Conservation (phyloP, 495 filamentous ascomycete genomes). For the Chlorociboria aeruginascens region DNA sequence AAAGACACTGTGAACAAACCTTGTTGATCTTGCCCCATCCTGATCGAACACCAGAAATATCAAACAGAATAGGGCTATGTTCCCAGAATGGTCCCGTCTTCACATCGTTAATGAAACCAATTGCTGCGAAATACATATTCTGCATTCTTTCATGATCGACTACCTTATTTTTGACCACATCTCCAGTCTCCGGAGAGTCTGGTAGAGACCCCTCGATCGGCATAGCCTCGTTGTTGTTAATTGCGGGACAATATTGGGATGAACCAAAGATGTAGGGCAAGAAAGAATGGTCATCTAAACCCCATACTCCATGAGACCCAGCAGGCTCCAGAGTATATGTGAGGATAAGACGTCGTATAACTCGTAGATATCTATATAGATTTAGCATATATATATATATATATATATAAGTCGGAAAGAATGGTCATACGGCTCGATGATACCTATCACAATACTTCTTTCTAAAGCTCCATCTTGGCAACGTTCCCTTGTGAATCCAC, state of each 20-base stretch:
- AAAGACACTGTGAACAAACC: conserved; percentile 29
- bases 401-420: conserved; percentile 6
- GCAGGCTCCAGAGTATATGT: conserved; percentile 95
- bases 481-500: conserved; percentile 50
- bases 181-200: conserved; percentile 55
- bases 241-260: conserved; percentile 70
- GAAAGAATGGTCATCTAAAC: conserved; percentile 93
- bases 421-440: conserved; percentile 65
- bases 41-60: conserved; percentile 78
- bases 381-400: conserved; percentile 46
- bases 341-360: conserved; percentile 73
- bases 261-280: conserved; percentile 95
- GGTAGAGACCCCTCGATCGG: conserved; percentile 65
- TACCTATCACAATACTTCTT: conserved; percentile 63
- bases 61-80: conserved; percentile 88
- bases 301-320: conserved; percentile 93
- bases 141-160: conserved; percentile 56
- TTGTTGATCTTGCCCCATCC: conserved; percentile 99
- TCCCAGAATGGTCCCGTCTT: conserved; percentile 98
- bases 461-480: conserved; percentile 41
- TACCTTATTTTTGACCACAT: conserved; percentile 49
- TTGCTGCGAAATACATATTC: conserved; percentile 97
- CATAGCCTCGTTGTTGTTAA: conserved; percentile 44
- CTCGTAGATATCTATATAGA: conserved; percentile 53
- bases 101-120: conserved; percentile 97